Conservation (phyloP, 371 early-diverging fungal species). For the Mortierella sp. region DNA sequence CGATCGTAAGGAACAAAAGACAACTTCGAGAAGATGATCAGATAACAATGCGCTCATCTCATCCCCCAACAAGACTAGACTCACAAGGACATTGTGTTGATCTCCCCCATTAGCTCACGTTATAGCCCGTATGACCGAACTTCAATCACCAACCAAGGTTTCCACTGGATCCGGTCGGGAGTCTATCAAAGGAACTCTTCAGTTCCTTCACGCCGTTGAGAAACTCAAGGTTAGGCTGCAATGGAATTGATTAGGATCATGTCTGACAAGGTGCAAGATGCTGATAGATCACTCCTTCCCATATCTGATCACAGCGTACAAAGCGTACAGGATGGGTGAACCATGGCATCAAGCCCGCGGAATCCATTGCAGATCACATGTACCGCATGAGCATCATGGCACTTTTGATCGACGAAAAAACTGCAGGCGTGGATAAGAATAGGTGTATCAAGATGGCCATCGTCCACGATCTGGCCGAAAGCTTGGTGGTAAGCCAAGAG, state of each 20-base stretch:
- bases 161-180: constrained; percentile 14
- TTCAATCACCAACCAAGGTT: neutral
- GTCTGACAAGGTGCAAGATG: too few species aligned
- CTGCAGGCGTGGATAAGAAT: constrained; percentile 64
- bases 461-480: constrained; percentile 93
- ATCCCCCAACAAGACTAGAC: too few species aligned
- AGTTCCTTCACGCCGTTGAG: constrained; percentile 73
- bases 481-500: constrained; percentile 70
- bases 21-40: too few species aligned
- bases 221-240: constrained; percentile 69
- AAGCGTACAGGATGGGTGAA: constrained; percentile 95
- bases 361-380: constrained; percentile 96
- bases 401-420: constrained; percentile 79
- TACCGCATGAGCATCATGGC: constrained; percentile 92
- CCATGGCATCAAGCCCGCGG: constrained; percentile 71
- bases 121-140: constrained; percentile 34
- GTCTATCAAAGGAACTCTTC: constrained; percentile 42
- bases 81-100: too few species aligned
- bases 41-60: too few species aligned
- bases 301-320: constrained; percentile 66
- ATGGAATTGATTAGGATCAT: too few species aligned
- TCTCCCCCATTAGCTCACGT: constrained; percentile 17
- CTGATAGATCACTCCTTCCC: too few species aligned
- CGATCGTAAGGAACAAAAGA: constrained; percentile 16
- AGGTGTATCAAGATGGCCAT: constrained; percentile 90